Base-by-base conservation (phyloP, 768 basidiomycete species). In the Leccinum broughii region DNA sequence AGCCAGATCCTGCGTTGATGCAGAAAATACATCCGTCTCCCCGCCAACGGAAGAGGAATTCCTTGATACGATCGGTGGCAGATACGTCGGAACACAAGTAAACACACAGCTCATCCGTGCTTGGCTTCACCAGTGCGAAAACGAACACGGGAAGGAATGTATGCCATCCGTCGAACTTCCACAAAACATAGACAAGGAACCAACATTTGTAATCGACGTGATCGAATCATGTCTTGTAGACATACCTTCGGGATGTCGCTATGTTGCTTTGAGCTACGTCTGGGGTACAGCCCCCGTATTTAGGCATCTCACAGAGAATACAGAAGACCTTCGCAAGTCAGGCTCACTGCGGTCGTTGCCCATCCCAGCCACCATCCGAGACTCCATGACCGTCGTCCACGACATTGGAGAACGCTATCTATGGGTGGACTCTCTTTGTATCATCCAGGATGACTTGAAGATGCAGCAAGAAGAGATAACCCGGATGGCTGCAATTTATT, bases 371-470 rank as follows among this genome's bases (percentile, higher is more conserved):
- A 71, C 70, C 4, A 69, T 71, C 26, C 49, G 55, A 50, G 70
- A 71, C 54, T 66, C 72, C 17, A 61, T 70, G 2, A 59, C 58
- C 3, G 49, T 74, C 9, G 61, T 64, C 4, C 62, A 48, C 8
- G 51, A 37, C 26, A 68, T 74, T 10, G 62, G 68, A 28, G 61
- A 67, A 51, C 64, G 64, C 15, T 72, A 70, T 37, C 37, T 70
- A n/a, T 70, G 71, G 69, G 64, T 72, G 2, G 71, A 70, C 26
- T 60, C 69, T 2, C 15, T 70, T 0, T 71, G 69, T 22, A 72
- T 71, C 52, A 57, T 61, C 37, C 69, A 69, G 46, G 39, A 70
- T 14, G 57, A 70, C 7, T 30, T 30, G 17, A 41, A 48, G 54
- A 68, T 68, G 62, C 55, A 62, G 14, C 54, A 62, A 15, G 20